A percentile compares a stretch with the other conserved stretches of the same genome.
phyloP scores from a whole-genome alignment of 352 stramenopile species.

The Phytophthora crassamura region DNA sequence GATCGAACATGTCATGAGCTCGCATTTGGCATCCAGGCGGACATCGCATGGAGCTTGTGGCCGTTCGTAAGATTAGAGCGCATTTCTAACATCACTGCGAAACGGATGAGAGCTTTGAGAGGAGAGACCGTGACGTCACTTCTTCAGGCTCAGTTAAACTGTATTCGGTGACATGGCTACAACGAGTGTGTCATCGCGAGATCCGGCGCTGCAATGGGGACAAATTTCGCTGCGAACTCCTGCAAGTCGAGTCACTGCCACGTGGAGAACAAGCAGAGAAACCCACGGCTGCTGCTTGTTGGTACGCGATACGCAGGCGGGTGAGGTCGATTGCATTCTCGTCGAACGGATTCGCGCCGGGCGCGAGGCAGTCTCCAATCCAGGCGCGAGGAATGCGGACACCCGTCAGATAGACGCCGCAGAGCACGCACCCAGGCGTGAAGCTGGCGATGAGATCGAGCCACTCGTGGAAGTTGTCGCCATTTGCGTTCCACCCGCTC shows the following conservation, averaged over 20 bases:
- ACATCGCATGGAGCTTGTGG: slow-evolving; percentile 10
- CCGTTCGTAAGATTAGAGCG: slow-evolving; percentile 17
- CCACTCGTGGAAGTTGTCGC: slow-evolving; percentile 29
- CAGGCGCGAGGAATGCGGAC: slow-evolving; percentile 21
- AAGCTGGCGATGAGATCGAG: slow-evolving; percentile 36
- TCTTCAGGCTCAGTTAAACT: slow-evolving; percentile 4
- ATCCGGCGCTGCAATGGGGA: slow-evolving; percentile 1
- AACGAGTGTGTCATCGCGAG: slow-evolving; percentile 19
- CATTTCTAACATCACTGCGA: slow-evolving; percentile 21
- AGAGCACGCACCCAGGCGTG: slow-evolving; percentile 28
- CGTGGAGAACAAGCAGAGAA: slow-evolving; percentile 10
- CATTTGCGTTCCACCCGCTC: slow-evolving; percentile 21
- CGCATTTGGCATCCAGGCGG: neutral
- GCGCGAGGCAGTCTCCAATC: slow-evolving; percentile 25
- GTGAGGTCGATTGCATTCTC: slow-evolving; percentile 38
- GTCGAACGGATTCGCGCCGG: slow-evolving; percentile 40
- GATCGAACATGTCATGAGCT: slow-evolving; percentile 9
- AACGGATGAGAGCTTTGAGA: slow-evolving; percentile 5
- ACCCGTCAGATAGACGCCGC: slow-evolving; percentile 36
- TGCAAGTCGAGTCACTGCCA: neutral
- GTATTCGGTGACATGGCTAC: slow-evolving; percentile 27
- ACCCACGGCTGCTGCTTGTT: slow-evolving; percentile 4
- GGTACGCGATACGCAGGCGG: slow-evolving; percentile 38
- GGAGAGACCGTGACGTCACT: neutral
- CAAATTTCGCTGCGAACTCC: no score